A percentile compares a stretch with the other conserved stretches of the same genome.
phyloP scores from a whole-genome alignment of 2,329 filamentous ascomycete species.

The Fusarium burgessii region DNA sequence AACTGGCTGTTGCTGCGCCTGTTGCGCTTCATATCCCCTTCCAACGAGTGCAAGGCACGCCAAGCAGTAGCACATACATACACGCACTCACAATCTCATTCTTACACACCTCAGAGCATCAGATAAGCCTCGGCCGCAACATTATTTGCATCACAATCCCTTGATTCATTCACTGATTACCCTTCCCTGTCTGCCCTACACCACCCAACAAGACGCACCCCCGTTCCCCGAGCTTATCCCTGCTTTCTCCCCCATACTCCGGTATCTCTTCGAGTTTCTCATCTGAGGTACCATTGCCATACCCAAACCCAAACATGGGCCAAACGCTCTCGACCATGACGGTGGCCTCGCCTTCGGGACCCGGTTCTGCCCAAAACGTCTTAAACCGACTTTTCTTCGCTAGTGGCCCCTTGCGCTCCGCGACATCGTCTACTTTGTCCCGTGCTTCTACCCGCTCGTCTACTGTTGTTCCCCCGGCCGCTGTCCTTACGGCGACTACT shows the following conservation, averaged over 20 bases:
- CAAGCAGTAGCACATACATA: slow-evolving; percentile 8
- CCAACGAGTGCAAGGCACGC: background rate
- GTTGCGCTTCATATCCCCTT: slow-evolving; percentile 9
- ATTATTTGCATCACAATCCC: slow-evolving; percentile 29
- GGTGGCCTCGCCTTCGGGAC: slow-evolving; percentile 45
- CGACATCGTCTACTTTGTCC: slow-evolving; percentile 44
- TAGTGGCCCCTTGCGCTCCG: slow-evolving; percentile 46
- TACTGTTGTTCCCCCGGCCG: slow-evolving; percentile 28
- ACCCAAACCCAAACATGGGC: slow-evolving; percentile 39
- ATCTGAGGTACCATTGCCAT: slow-evolving; percentile 23
- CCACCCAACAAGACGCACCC: slow-evolving; percentile 32
- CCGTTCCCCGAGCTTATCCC: slow-evolving; percentile 33
- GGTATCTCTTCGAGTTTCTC: slow-evolving; percentile 39
- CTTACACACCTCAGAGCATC: slow-evolving; percentile 12
- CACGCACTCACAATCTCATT: slow-evolving; percentile 1
- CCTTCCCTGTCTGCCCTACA: slow-evolving; percentile 29
- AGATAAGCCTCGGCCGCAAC: slow-evolving; percentile 27
- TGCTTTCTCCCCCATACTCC: slow-evolving; percentile 36
- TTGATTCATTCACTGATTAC: slow-evolving; percentile 30
- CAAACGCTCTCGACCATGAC: slow-evolving; percentile 46
- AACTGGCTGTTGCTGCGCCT: slow-evolving; percentile 2
- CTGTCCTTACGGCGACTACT: slow-evolving; percentile 43
- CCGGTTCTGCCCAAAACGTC: slow-evolving; percentile 48
- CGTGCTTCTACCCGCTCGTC: slow-evolving; percentile 32
- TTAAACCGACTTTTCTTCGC: slow-evolving; percentile 53